These are phyloP conservation scores for Lichtheimia corymbifera DNA, from an alignment of 371 early-diverging fungal genomes.

Conservation along the genomic window DNA sequence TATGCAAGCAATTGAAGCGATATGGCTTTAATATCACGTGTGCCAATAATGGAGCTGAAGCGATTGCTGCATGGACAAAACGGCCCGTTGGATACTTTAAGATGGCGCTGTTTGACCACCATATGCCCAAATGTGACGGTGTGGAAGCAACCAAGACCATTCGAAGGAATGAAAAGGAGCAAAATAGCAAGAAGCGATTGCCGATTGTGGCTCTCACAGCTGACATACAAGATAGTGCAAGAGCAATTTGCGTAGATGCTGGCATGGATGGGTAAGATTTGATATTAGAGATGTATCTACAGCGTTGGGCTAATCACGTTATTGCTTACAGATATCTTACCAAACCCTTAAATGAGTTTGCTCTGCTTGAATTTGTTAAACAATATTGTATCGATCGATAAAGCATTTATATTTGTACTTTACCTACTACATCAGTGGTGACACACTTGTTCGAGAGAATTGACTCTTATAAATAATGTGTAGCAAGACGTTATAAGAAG, in stretches of 20 bases:
- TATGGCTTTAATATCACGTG: constrained; percentile 44
- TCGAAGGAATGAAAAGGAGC: constrained; percentile 29
- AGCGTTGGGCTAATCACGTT: too few relatives aligned
- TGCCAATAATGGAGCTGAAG: constrained; percentile 48
- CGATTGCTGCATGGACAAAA: constrained; percentile 34
- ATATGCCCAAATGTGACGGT: constrained; percentile 55
- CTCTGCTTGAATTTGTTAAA: constrained; percentile 28
- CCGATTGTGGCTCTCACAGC: constrained; percentile 20
- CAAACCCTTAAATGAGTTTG: constrained; percentile 44
- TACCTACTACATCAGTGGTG: too few relatives aligned
- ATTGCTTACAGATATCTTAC: constrained; percentile 21
- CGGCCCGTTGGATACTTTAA: constrained; percentile 32
- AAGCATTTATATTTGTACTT: not conserved
- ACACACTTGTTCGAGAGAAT: too few relatives aligned
- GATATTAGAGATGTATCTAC: too few relatives aligned
- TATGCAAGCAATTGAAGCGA: constrained; percentile 39
- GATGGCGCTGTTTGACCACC: constrained; percentile 50
- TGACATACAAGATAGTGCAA: constrained; percentile 17
- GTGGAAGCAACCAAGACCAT: constrained; percentile 47
- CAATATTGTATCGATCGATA: constrained; percentile 20
- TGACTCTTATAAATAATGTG: too few relatives aligned
- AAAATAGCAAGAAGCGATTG: constrained; percentile 17
- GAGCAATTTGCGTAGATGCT: constrained; percentile 8
- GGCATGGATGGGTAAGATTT: constrained; percentile 19
- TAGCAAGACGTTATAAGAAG: too few relatives aligned